Evolutionary conservation across 2,329 filamentous ascomycete species (phyloP), one percentile per base, ranked within the genome.

Genomic region (Scedosporium apiospermum): DNA sequence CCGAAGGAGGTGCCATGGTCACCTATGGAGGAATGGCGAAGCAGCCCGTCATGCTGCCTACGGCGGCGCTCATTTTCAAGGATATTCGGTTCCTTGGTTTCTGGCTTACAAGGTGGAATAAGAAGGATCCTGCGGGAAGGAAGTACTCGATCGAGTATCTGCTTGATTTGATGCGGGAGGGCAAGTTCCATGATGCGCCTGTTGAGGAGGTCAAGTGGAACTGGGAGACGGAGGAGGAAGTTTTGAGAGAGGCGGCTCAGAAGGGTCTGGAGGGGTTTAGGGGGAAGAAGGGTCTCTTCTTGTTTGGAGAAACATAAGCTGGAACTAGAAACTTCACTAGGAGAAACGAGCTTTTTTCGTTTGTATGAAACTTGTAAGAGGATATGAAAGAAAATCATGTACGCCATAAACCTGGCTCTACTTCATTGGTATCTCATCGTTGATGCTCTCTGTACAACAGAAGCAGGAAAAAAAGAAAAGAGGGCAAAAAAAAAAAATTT

Each of bases 1-100:
- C 82, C 4, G 77, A 85, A 0, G 83, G 85, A 23, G 89, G 84
- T 1, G 87, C 88, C 63, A 80, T 98, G 74, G 91, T 99, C 26
- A 96, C 93, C 4, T 99, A 99, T 72, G 95, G 95, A 27, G 93
- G 90, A 60, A 99, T 99, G 95, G 87, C 90, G 41, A 90, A 89
- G 72, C 88, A 96, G 77, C 93, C 93, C 0, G 82, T 97, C 27
- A 81, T 83, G 6, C 76, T 98, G 65, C 91, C 93, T 0, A 89
- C 93, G 0, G 90, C 89, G 0, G 79, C 96, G 67, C 79, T 98
- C 64, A 99, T 99, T 69, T 99, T 99, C 79, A 95, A 93, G 75
- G 87, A 98, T 68, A 81, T 98, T 61, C 82, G 85, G 60, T 96
- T 97, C 71, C 83, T 90, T 65, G 96, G 95, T 4, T 99, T 98